Percentiles rank a stretch among this genome's conserved stretches.
phyloP scores from a whole-genome alignment of 371 early-diverging fungal genomes.

The Vairimorpha ceranae region DNA sequence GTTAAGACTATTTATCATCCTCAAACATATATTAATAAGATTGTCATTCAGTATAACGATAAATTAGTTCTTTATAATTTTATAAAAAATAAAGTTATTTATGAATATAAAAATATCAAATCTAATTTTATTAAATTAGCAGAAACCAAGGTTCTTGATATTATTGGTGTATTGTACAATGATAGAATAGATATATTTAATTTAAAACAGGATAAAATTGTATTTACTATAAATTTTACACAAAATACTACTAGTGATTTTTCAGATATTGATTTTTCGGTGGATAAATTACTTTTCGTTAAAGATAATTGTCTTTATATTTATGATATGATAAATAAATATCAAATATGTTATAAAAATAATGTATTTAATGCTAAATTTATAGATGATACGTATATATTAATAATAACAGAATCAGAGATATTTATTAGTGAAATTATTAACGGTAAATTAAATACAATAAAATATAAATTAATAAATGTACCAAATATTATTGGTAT shows the following conservation, averaged over 20 bases:
- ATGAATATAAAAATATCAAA: slow-evolving; percentile 7
- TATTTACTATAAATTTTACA: slow-evolving; percentile 7
- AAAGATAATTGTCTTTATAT: background rate
- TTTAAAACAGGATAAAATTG: slow-evolving; percentile 24
- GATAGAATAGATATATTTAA: slow-evolving; percentile 27
- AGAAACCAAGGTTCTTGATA: slow-evolving; percentile 22
- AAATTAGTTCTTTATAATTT: slow-evolving; percentile 19
- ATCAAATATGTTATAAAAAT: background rate
- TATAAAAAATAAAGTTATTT: slow-evolving; percentile 16
- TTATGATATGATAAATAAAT: slow-evolving; percentile 22
- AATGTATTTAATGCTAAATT: background rate
- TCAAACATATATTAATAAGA: slow-evolving; percentile 31
- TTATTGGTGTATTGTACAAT: slow-evolving; percentile 18
- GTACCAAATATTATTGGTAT: slow-evolving; percentile 12
- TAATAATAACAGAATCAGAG: background rate
- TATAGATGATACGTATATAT: slow-evolving; percentile 12
- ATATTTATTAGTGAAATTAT: slow-evolving; percentile 3
- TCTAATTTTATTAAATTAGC: background rate
- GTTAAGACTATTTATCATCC: slow-evolving; percentile 3
- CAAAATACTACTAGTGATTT: background rate
- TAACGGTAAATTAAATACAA: slow-evolving; percentile 1
- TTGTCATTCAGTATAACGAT: slow-evolving; percentile 2
- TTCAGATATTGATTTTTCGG: slow-evolving; percentile 11
- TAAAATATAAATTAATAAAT: slow-evolving; percentile 15
- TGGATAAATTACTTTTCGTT: slow-evolving; percentile 1